These are phyloP conservation scores for Trichomonas vaginalis DNA, from an alignment of 208 protist genomes.

Conservation along the genomic window DNA sequence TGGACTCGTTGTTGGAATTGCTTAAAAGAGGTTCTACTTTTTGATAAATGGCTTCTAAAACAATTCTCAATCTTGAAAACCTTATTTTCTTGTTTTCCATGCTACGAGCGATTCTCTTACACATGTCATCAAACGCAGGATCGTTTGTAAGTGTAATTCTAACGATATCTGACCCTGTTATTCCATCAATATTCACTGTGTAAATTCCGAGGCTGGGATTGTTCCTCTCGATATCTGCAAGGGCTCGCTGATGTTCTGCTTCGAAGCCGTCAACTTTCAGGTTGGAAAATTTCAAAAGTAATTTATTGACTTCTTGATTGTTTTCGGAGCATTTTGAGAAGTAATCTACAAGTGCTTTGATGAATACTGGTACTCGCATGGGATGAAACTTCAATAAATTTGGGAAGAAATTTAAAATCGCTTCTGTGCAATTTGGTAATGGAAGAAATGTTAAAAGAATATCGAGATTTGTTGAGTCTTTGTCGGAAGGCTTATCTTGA, in stretches of 20 bases:
- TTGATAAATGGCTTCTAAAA: not conserved
- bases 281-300: not conserved
- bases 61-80: not conserved
- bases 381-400: not conserved
- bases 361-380: not conserved
- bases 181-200: not conserved
- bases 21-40: not conserved
- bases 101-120: not conserved
- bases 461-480: not conserved
- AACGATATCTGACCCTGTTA: not conserved
- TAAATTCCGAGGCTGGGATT: not conserved
- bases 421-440: not conserved
- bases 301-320: not conserved
- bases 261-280: not conserved
- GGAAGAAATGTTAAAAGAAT: not conserved
- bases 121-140: not conserved
- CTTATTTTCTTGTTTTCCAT: not conserved
- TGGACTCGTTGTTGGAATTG: not conserved
- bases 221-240: not conserved
- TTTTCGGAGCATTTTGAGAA: not conserved
- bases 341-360: not conserved
- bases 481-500: not conserved
- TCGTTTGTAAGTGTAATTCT: not conserved
- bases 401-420: not conserved
- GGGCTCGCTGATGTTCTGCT: not conserved